Evolutionary conservation across 2,329 filamentous ascomycete genomes (phyloP), one percentile per base, ranked within the genome.

Genomic region (Capronia coronata): DNA sequence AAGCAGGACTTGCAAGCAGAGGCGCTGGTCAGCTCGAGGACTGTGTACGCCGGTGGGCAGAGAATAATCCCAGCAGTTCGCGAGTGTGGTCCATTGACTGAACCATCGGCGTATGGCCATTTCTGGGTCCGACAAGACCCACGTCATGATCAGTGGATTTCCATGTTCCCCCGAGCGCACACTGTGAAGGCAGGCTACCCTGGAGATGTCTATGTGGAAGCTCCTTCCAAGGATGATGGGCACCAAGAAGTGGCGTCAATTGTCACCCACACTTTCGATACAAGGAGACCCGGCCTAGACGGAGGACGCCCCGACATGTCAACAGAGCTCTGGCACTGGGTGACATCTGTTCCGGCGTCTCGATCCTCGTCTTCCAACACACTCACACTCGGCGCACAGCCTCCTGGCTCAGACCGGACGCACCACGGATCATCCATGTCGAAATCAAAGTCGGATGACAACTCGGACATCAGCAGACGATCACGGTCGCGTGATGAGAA

Each of bases 271-370:
- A 43, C 50, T 2, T 61, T 59, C 35, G 55, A 58, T 38, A 61
- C 58, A 2, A 45, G 56, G 32, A 42, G 39, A 22, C 35, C 50
- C 3, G 39, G 44, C 27, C 40, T 44, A 7, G 52, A 52, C 10
- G 37, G 50, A 13, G 54, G 52, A 11, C 43, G 58, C 27, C 58
- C 58, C 11, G 58, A 61, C 43, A 54, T 61, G 38, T 46, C 52
- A 34, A 43, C 38, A 27, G 58, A 61, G 43, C 35, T 61, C 14
- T 53, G 54, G 48, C 50, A 50, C 23, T 61, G 58, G 58, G 49
- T 59, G 11, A 55, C 52, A 9, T 50, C 48, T 76, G 78, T 1
- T 65, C 67, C 2, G 67, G 65, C 55, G 59, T 71, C 3, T 47
- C 54, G 1, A 6, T 50, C 48, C 11, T 48, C 48, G 8, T 46